These are phyloP conservation scores for Daldinia eschscholtzii DNA, from an alignment of 2,329 filamentous ascomycete species.

Conservation along the genomic window DNA sequence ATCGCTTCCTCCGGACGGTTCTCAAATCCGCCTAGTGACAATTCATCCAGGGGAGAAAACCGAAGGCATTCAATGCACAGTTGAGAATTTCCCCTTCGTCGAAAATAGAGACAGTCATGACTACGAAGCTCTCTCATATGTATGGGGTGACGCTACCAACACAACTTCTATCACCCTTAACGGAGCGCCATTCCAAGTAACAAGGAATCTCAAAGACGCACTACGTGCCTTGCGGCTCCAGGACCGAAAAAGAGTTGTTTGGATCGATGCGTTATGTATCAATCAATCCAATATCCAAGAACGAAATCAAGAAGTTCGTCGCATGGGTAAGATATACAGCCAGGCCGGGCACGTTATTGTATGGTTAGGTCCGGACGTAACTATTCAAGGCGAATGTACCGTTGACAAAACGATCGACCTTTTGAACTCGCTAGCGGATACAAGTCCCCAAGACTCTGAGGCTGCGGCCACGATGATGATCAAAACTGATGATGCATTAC, in stretches of 20 bases:
- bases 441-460: slow-evolving; percentile 13
- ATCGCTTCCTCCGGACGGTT: slow-evolving; percentile 16
- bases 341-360: slow-evolving; percentile 22
- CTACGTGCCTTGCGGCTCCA: slow-evolving; percentile 21
- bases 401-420: slow-evolving; percentile 11
- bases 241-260: slow-evolving; percentile 18
- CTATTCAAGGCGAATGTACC: background rate
- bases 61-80: slow-evolving; percentile 20
- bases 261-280: slow-evolving; percentile 35
- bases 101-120: slow-evolving; percentile 1
- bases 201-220: slow-evolving; percentile 28
- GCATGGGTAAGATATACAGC: slow-evolving; percentile 32
- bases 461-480: slow-evolving; percentile 13
- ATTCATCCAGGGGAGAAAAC: slow-evolving; percentile 10
- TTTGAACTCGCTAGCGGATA: slow-evolving; percentile 17
- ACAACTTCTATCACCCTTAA: slow-evolving; percentile 27
- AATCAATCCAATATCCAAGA: slow-evolving; percentile 28
- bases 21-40: slow-evolving; percentile 25
- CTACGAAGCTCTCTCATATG: slow-evolving; percentile 34
- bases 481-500: slow-evolving; percentile 2
- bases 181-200: slow-evolving; percentile 18
- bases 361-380: slow-evolving; percentile 23
- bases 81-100: slow-evolving; percentile 17
- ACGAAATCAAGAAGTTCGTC: slow-evolving; percentile 33
- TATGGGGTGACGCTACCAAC: slow-evolving; percentile 29